A percentile compares a stretch with the other conserved stretches of the same genome.
Conservation (phyloP, 176 grass and related monocot genomes). For the Panicum miliaceum region DNA sequence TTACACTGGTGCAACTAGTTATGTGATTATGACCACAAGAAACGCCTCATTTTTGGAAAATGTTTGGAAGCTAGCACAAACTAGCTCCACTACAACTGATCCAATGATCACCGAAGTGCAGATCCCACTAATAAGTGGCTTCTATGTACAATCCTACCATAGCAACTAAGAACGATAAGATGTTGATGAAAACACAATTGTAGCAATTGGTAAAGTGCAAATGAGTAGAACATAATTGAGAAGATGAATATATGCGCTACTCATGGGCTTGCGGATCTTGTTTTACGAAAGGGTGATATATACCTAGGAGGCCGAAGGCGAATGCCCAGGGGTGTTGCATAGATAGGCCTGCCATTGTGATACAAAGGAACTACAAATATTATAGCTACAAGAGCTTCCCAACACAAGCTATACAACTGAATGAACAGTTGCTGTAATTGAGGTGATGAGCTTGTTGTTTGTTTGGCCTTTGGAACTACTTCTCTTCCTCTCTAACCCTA, state of each 20-base stretch:
- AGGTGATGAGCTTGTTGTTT: background rate
- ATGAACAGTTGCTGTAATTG: background rate
- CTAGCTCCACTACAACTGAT: background rate
- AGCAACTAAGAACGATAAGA: background rate
- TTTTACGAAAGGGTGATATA: constrained; percentile 5
- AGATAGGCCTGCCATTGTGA: constrained; percentile 61
- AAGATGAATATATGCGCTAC: background rate
- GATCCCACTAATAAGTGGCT: background rate
- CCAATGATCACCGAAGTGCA: background rate
- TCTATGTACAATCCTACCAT: background rate
- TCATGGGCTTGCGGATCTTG: background rate
- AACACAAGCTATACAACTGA: constrained; percentile 31
- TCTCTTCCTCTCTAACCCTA: constrained; percentile 46
- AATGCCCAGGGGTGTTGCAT: constrained; percentile 70
- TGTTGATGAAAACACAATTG: no score
- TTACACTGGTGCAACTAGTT: background rate
- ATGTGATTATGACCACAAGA: background rate
- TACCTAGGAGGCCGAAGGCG: constrained; percentile 74
- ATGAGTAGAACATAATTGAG: background rate
- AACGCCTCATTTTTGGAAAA: background rate
- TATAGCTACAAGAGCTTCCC: background rate
- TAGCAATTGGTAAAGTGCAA: background rate
- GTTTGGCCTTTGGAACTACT: constrained; percentile 6
- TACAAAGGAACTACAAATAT: background rate
- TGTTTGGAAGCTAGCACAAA: background rate